phyloP scores from a whole-genome alignment of 169 alveolate species.

The Plasmodium billcollinsi region DNA sequence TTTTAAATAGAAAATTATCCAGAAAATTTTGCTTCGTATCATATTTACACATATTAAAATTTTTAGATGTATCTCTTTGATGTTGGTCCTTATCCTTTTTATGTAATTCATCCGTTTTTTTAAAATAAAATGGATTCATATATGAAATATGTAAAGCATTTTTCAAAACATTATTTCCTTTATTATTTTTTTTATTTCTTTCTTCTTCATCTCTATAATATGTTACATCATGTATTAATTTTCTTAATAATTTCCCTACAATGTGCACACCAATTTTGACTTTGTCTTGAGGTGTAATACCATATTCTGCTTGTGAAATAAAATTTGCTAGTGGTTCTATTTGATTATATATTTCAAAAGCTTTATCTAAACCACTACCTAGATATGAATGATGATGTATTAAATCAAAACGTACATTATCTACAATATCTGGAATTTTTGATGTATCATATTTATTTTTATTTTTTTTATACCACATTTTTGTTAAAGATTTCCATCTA shows the following conservation, averaged over 20 bases:
- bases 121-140: constrained; percentile 15
- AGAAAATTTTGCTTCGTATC: constrained; percentile 44
- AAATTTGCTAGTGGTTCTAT: constrained; percentile 83
- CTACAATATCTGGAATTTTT: constrained; percentile 89
- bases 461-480: constrained; percentile 75
- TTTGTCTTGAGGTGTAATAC: constrained; percentile 86
- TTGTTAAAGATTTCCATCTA: constrained; percentile 80
- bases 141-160: constrained; percentile 56
- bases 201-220: constrained; percentile 77
- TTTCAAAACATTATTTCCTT: constrained; percentile 25
- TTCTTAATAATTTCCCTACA: constrained; percentile 85
- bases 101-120: neutral
- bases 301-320: constrained; percentile 88
- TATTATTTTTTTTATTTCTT: constrained; percentile 40
- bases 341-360: constrained; percentile 82
- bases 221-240: constrained; percentile 88
- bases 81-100: constrained; percentile 13
- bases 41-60: constrained; percentile 41
- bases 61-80: constrained; percentile 63
- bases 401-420: constrained; percentile 88
- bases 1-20: constrained; percentile 13
- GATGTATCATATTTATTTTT: constrained; percentile 85
- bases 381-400: constrained; percentile 88
- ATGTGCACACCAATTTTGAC: constrained; percentile 86
- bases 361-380: constrained; percentile 84